Evolutionary conservation across 176 grass and related monocot genomes (phyloP).

Genomic region (Sorghum bicolor): DNA sequence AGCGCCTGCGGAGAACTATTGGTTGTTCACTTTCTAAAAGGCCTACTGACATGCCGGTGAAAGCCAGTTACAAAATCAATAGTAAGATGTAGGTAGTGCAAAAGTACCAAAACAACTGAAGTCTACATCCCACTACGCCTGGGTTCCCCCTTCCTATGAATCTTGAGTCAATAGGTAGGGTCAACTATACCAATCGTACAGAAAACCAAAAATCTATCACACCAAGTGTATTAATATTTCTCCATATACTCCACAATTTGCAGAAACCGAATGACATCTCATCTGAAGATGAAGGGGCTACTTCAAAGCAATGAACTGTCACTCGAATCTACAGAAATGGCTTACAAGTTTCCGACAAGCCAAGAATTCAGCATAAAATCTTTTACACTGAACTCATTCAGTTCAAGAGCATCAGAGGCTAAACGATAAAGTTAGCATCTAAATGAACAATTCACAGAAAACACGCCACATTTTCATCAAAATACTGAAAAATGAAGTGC

Average conservation of each 20-base stretch:
- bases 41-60: too few relatives aligned
- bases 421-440: not conserved
- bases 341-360: not conserved
- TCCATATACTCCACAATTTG: not conserved
- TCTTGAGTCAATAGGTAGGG: too few relatives aligned
- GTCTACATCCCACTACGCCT: too few relatives aligned
- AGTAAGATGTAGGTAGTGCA: too few relatives aligned
- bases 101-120: too few relatives aligned
- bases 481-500: not conserved
- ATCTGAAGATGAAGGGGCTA: not conserved
- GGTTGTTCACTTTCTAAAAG: too few relatives aligned
- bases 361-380: not conserved
- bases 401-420: not conserved
- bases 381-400: not conserved
- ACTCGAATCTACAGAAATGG: not conserved
- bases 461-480: not conserved
- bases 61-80: too few relatives aligned
- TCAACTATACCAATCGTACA: not conserved
- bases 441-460: not conserved
- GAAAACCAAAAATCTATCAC: not conserved
- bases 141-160: too few relatives aligned
- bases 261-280: not conserved
- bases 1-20: too few relatives aligned
- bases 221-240: not conserved
- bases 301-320: not conserved